Conservation (phyloP, 352 stramenopile species). For the Phytopythium kandeliae region DNA sequence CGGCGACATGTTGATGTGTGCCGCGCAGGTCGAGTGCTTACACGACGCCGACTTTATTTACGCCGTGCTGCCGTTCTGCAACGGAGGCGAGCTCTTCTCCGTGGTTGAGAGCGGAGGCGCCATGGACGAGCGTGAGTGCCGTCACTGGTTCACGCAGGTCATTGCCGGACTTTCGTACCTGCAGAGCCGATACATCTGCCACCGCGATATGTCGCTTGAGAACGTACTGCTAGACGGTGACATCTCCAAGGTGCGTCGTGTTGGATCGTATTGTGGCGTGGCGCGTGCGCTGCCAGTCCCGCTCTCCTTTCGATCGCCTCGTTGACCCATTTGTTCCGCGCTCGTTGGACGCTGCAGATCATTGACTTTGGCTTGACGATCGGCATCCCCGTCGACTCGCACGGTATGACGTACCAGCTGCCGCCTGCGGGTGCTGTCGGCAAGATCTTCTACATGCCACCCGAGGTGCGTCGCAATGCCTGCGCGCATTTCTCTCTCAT, state of each 20-base stretch:
- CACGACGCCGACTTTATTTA: conserved; percentile 85
- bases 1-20: background rate
- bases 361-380: conserved; percentile 86
- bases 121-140: conserved; percentile 66
- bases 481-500: too few relatives aligned
- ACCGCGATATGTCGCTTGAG: conserved; percentile 86
- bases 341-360: conserved; percentile 36
- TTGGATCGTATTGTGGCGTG: too few relatives aligned
- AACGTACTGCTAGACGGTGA: conserved; percentile 82
- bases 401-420: conserved; percentile 84
- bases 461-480: conserved; percentile 65
- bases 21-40: conserved; percentile 68
- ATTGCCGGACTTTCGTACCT: conserved; percentile 73
- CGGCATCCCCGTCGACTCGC: conserved; percentile 75
- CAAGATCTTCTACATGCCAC: conserved; percentile 90
- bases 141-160: conserved; percentile 82
- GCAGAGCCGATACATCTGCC: conserved; percentile 81
- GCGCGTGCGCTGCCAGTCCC: too few relatives aligned
- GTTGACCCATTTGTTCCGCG: conserved; percentile 2
- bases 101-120: conserved; percentile 59
- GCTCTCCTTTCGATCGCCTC: background rate
- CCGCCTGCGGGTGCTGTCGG: conserved; percentile 73
- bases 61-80: conserved; percentile 79
- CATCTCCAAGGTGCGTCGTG: conserved; percentile 58
- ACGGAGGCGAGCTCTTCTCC: conserved; percentile 78